phyloP scores from a whole-genome alignment of 2,329 filamentous ascomycete genomes.

The Amphichorda felina region DNA sequence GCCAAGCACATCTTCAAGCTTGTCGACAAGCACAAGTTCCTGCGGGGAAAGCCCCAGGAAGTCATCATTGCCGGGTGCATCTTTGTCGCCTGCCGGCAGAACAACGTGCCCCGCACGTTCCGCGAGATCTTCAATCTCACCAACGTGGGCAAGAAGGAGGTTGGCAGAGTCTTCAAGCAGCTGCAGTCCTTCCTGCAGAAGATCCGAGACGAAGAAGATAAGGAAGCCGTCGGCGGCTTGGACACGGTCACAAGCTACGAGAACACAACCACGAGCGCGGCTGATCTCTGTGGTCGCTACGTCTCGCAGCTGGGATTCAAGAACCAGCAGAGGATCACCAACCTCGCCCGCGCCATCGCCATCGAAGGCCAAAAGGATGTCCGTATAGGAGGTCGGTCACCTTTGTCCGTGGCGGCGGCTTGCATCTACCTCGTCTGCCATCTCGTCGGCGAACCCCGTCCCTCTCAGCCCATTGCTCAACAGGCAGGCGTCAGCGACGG shows the following conservation, averaged over 20 bases:
- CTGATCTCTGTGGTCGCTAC: constrained; percentile 79
- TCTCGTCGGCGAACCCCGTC: constrained; percentile 66
- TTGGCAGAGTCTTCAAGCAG: constrained; percentile 88
- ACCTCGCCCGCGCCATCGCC: constrained; percentile 51
- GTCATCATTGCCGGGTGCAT: constrained; percentile 92
- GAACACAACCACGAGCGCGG: constrained; percentile 67
- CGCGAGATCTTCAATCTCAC: constrained; percentile 90
- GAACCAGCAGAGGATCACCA: constrained; percentile 60
- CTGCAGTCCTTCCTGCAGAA: constrained; percentile 80
- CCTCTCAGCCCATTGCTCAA: constrained; percentile 74
- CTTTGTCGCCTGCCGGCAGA: constrained; percentile 92
- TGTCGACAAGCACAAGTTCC: constrained; percentile 80
- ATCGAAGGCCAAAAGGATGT: constrained; percentile 2
- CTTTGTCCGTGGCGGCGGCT: constrained; percentile 84
- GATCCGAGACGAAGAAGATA: constrained; percentile 46
- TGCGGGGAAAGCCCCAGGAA: constrained; percentile 93
- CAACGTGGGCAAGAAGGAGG: constrained; percentile 92
- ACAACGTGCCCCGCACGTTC: constrained; percentile 78
- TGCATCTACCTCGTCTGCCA: constrained; percentile 95
- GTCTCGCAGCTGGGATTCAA: constrained; percentile 72
- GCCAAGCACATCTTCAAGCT: constrained; percentile 95
- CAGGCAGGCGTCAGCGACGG: constrained; percentile 90
- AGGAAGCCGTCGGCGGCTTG: constrained; percentile 29
- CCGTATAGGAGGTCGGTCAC: constrained; percentile 59
- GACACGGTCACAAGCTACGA: constrained; percentile 59